Evolutionary conservation across 1,139 yeast species (phyloP), one percentile per base, ranked within the genome.

Genomic region (Suhomyces bokatorum): DNA sequence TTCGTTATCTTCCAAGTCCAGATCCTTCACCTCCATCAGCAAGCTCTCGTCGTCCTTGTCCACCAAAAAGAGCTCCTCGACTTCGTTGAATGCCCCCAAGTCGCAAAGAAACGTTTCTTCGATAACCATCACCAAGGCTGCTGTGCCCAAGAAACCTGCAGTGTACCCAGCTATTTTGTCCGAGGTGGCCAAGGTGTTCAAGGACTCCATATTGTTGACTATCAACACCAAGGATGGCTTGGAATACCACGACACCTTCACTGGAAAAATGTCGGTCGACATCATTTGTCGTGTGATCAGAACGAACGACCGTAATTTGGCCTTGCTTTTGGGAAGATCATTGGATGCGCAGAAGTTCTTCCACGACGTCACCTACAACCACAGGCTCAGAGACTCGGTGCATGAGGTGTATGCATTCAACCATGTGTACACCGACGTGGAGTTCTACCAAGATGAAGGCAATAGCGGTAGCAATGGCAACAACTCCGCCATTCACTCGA

Each of bases 331-430:
- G 41, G 99, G 99, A 17, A 77, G 99, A 51, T 86, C 98, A 0
- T 72, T 93, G 49, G 99, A 93, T 66, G 96, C 97, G 0, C 98
- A 93, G 57, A 88, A 88, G 64, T 81, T 89, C 48, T 90, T 93
- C 65, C 97, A 90, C 60, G 99, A 93, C 67, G 98, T 91, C 24
- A 88, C 97, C 0, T 93, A 93, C 64, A 96, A 90, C 56, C 98
- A 91, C 62, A 74, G 97, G 42, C 73, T 93, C 44, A 77, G 99
- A 51, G 99, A 93, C 66, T 87, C 96, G 0, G 78, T 77, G 14
- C 81, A 79, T 59, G 99, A 93, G 64, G 87, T 93, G 20, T 95
- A 91, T 63, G 96, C 89, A 49, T 88, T 93, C 59, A 83, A 81
- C 53, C 95, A 85, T 61, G 63, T 69, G 7, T 73, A 69, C 53